Conservation (phyloP, 352 stramenopile species). For the Pythium brachiatum region DNA sequence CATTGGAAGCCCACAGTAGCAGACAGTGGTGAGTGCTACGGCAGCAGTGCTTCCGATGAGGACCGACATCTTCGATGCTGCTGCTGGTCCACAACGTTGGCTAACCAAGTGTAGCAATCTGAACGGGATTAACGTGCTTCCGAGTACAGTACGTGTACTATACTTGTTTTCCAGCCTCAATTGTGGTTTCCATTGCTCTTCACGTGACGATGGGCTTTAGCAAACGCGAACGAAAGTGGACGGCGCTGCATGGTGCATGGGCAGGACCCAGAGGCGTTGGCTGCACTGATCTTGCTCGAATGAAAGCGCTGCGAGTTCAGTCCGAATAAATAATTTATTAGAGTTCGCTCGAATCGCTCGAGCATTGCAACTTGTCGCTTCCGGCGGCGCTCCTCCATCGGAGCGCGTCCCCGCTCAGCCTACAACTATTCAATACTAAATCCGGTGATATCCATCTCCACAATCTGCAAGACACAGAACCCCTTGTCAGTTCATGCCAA, state of each 20-base stretch:
- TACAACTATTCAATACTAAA: conserved; percentile 84
- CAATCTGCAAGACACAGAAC: conserved; percentile 51
- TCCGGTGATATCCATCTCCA: conserved; percentile 97
- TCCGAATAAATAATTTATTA: conserved; percentile 22
- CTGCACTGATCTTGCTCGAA: not conserved
- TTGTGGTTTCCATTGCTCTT: no score
- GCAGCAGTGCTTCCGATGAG: no score
- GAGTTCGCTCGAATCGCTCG: conserved; percentile 16
- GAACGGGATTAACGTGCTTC: no score
- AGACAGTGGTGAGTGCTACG: no score
- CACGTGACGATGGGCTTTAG: not conserved
- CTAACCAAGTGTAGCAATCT: no score
- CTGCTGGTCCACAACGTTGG: no score
- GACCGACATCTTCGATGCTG: no score
- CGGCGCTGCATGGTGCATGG: not conserved
- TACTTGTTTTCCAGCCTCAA: no score
- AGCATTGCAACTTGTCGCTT: conserved; percentile 14
- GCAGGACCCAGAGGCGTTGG: not conserved
- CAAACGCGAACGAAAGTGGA: not conserved
- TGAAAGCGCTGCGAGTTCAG: not conserved
- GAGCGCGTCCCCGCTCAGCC: not conserved
- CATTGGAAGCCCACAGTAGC: no score
- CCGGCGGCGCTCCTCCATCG: not conserved
- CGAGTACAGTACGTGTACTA: no score
- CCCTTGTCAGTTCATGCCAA: not conserved